These are phyloP conservation scores for Talinum fruticosum DNA, from an alignment of 148 eudicot genomes.

Conservation along the genomic window DNA sequence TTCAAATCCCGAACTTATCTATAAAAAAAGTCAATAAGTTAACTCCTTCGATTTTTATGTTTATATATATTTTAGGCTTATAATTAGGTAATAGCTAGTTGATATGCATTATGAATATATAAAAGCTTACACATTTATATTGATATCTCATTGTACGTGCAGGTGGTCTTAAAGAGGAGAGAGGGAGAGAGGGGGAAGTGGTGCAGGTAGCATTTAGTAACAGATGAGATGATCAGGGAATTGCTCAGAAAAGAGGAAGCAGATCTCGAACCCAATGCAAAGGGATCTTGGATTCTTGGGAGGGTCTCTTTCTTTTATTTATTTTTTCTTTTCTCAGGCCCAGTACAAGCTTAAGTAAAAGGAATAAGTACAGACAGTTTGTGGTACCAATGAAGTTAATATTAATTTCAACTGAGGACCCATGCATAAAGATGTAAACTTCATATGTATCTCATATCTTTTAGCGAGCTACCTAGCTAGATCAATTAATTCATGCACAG, in stretches of 20 bases:
- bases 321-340: too few species aligned
- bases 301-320: not conserved
- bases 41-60: too few species aligned
- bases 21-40: too few species aligned
- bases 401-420: conserved; percentile 1
- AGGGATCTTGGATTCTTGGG: conserved; percentile 16
- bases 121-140: not conserved
- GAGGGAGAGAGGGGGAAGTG: not conserved
- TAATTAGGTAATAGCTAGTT: too few species aligned
- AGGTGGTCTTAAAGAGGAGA: conserved; percentile 16
- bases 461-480: too few species aligned
- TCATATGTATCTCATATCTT: not conserved
- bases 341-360: not conserved
- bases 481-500: not conserved
- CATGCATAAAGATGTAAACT: not conserved
- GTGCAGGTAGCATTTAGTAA: not conserved
- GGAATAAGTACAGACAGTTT: not conserved
- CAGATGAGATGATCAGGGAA: not conserved
- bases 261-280: conserved; percentile 28
- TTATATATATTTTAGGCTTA: not conserved
- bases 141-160: not conserved
- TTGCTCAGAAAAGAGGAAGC: not conserved
- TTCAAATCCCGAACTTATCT: too few species aligned
- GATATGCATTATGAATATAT: not conserved
- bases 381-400: conserved; percentile 17